Evolutionary conservation across 805 yeast genomes (phyloP).

Genomic region (Kodamaea laetipori): DNA sequence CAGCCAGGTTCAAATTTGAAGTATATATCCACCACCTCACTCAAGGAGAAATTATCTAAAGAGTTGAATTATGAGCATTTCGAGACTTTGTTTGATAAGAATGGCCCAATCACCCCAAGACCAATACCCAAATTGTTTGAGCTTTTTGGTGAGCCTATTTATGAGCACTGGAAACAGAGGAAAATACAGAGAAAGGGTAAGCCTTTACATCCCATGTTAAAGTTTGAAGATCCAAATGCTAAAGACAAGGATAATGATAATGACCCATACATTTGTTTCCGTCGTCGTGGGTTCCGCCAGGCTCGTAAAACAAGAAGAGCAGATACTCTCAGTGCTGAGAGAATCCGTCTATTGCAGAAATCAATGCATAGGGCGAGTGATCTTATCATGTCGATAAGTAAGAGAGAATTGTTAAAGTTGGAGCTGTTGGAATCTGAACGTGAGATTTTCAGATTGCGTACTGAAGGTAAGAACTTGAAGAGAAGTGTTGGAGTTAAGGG

Average conservation of each 20-base stretch:
- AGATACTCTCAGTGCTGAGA: slow-evolving; percentile 86
- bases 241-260: slow-evolving; percentile 81
- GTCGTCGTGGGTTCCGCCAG: slow-evolving; percentile 93
- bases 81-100: slow-evolving; percentile 58
- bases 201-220: slow-evolving; percentile 70
- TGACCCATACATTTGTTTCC: slow-evolving; percentile 94
- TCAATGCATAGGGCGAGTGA: slow-evolving; percentile 78
- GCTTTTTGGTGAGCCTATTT: slow-evolving; percentile 64
- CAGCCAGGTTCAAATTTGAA: slow-evolving; percentile 33
- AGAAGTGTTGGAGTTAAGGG: slow-evolving; percentile 75
- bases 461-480: slow-evolving; percentile 70
- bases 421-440: slow-evolving; percentile 63
- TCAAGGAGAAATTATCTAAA: slow-evolving; percentile 57
- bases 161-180: slow-evolving; percentile 79
- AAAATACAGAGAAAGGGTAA: slow-evolving; percentile 71
- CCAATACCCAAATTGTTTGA: slow-evolving; percentile 52
- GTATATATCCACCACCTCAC: slow-evolving; percentile 53
- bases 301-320: slow-evolving; percentile 95
- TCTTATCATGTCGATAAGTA: slow-evolving; percentile 67
- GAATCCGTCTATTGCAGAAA: slow-evolving; percentile 68
- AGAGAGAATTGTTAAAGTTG: slow-evolving; percentile 67
- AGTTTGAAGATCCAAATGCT: slow-evolving; percentile 75
- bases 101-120: slow-evolving; percentile 32
- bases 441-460: slow-evolving; percentile 71
- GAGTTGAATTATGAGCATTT: slow-evolving; percentile 59